Percentiles rank a stretch among this genome's conserved stretches.
Conservation (phyloP, 2,329 filamentous ascomycete genomes). For the Neophaeococcomyces mojaviensis region DNA sequence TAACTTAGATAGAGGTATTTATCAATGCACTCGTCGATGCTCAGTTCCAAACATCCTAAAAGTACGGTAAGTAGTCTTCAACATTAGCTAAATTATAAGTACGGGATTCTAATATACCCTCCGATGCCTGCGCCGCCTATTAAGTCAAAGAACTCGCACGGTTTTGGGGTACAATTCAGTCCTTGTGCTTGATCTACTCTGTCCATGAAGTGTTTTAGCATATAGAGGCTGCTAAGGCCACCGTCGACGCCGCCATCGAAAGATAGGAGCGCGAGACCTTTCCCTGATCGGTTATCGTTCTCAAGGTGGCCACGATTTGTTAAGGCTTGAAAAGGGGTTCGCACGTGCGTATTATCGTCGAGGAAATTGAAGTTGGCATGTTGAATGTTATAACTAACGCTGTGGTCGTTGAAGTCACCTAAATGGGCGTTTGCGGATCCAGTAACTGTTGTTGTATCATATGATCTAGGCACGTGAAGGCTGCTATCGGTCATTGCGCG, state of each 20-base stretch:
- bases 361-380: neutral
- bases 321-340: neutral
- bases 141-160: neutral
- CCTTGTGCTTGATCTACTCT: neutral
- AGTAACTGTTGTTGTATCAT: neutral
- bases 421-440: neutral
- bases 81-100: neutral
- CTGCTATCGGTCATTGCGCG: neutral
- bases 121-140: constrained; percentile 1
- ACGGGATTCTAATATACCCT: neutral
- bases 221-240: neutral
- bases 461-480: neutral
- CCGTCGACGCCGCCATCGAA: neutral
- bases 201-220: neutral
- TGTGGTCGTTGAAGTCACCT: constrained; percentile 2
- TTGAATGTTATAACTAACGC: neutral
- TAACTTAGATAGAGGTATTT: neutral
- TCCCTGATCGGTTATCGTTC: neutral
- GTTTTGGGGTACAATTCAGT: neutral
- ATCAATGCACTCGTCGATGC: neutral
- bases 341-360: neutral
- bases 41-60: neutral
- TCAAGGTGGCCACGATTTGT: neutral
- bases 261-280: neutral
- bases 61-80: neutral